Conservation (phyloP, 768 basidiomycete species). For the Russula sp. region DNA sequence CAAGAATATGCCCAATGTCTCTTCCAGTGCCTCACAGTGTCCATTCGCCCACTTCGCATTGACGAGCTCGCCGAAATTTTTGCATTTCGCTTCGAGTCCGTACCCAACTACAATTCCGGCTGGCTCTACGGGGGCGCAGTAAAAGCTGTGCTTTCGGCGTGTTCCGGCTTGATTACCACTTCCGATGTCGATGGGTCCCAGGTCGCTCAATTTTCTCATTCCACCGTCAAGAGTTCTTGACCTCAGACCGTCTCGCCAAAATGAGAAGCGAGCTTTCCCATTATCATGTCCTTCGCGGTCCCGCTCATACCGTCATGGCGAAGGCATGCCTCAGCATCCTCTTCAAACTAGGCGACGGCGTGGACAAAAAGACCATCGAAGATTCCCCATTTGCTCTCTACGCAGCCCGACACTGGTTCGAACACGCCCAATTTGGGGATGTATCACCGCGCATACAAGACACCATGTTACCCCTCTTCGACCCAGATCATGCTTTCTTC, state of each 20-base stretch:
- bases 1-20: not conserved
- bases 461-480: not conserved
- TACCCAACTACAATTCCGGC: not conserved
- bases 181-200: not conserved
- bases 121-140: not conserved
- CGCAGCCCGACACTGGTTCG: conserved; percentile 13
- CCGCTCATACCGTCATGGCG: conserved; percentile 6
- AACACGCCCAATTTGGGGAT: not conserved
- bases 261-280: not conserved
- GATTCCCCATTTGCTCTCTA: conserved; percentile 4
- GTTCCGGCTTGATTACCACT: conserved; percentile 3
- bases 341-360: not conserved
- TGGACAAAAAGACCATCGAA: not conserved
- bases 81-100: conserved; percentile 1
- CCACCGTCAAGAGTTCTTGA: conserved; percentile 19
- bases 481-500: not conserved
- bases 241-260: conserved; percentile 3
- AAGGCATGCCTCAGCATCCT: conserved; percentile 4
- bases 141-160: conserved; percentile 8
- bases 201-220: conserved; percentile 12
- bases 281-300: not conserved
- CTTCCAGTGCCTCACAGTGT: conserved; percentile 6
- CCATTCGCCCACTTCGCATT: conserved; percentile 7
- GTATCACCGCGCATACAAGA: not conserved
- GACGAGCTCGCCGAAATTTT: conserved; percentile 19